Conservation (phyloP, 441 rosid genomes). For the Arabidopsis lyrata region DNA sequence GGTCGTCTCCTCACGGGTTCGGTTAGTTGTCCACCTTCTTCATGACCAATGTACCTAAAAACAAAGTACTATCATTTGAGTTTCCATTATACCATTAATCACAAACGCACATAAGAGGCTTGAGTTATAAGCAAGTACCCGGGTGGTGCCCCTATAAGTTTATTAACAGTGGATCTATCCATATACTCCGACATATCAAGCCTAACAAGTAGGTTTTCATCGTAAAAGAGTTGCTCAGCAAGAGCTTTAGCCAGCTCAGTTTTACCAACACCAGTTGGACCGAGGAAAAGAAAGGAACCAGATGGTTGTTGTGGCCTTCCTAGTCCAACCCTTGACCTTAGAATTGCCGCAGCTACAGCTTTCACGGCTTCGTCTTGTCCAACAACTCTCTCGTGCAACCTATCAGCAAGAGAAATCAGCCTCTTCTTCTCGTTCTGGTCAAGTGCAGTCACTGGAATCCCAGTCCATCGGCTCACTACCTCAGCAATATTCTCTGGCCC, state of each 20-base stretch:
- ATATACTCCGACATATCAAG: constrained; percentile 90
- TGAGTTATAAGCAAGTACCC: constrained; percentile 55
- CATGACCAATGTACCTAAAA: constrained; percentile 80
- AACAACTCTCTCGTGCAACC: constrained; percentile 84
- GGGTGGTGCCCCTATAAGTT: constrained; percentile 90
- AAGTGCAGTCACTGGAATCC: constrained; percentile 90
- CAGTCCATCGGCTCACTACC: constrained; percentile 96
- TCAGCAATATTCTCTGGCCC: constrained; percentile 92
- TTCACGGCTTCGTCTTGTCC: constrained; percentile 87
- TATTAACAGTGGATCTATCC: constrained; percentile 74
- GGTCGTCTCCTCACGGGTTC: constrained; percentile 87
- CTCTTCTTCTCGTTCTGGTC: constrained; percentile 87
- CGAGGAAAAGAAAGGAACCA: constrained; percentile 86
- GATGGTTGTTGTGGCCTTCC: constrained; percentile 97
- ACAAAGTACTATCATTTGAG: neutral
- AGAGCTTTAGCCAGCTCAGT: constrained; percentile 94
- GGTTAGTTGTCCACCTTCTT: constrained; percentile 91
- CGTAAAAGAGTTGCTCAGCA: constrained; percentile 90
- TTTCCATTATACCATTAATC: neutral
- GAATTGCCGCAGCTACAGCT: constrained; percentile 85
- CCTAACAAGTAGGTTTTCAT: constrained; percentile 76
- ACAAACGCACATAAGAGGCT: neutral
- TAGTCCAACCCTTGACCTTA: constrained; percentile 87
- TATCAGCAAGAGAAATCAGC: constrained; percentile 72
- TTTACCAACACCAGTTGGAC: constrained; percentile 96